These are phyloP conservation scores for Clarireedia hainanense DNA, from an alignment of 2,329 filamentous ascomycete genomes.

Conservation along the genomic window DNA sequence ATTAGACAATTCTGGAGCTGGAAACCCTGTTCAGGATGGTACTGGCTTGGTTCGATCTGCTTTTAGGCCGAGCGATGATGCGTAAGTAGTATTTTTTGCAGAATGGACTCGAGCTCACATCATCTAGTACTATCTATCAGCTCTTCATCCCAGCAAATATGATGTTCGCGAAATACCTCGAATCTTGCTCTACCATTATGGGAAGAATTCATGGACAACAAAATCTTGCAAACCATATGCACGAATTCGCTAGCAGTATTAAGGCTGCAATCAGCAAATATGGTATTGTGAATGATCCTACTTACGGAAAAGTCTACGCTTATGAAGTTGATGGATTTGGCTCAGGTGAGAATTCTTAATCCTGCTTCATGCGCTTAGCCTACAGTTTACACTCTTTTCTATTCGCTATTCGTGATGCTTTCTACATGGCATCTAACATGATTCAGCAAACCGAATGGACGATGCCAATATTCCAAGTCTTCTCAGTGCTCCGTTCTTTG, in stretches of 20 bases:
- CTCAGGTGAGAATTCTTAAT: slow-evolving; percentile 29
- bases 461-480: slow-evolving; percentile 65
- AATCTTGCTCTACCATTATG: slow-evolving; percentile 45
- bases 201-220: slow-evolving; percentile 37
- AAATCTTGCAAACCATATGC: slow-evolving; percentile 50
- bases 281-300: slow-evolving; percentile 57
- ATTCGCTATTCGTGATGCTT: neutral
- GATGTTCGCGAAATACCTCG: slow-evolving; percentile 64
- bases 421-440: slow-evolving; percentile 19
- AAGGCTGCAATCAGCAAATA: slow-evolving; percentile 60
- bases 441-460: slow-evolving; percentile 52
- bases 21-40: slow-evolving; percentile 66
- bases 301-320: slow-evolving; percentile 62
- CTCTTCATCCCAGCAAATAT: slow-evolving; percentile 88
- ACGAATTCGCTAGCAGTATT: slow-evolving; percentile 52
- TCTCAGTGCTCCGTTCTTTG: slow-evolving; percentile 56
- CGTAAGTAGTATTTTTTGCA: slow-evolving; percentile 34
- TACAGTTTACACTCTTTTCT: neutral
- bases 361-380: neutral
- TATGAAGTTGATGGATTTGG: slow-evolving; percentile 74
- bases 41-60: slow-evolving; percentile 80
- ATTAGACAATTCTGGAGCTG: slow-evolving; percentile 65
- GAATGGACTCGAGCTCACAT: neutral
- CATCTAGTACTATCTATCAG: slow-evolving; percentile 54
- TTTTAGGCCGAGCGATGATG: slow-evolving; percentile 86